Base-by-base conservation (phyloP, 1,139 yeast genomes). In the Pichia sp. region DNA sequence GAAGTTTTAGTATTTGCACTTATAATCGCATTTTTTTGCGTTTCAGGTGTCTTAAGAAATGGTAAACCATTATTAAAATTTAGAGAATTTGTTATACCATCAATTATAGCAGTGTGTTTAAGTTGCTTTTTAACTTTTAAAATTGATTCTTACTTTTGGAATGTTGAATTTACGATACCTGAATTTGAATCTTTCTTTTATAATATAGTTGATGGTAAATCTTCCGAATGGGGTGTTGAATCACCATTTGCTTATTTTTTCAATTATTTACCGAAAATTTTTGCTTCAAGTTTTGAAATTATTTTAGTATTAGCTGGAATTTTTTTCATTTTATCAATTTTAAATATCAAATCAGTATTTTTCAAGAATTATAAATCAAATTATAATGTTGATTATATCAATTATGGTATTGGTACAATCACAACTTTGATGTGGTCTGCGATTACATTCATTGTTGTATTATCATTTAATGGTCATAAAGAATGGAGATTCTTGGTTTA, bases 401-500 rank as follows among this genome's bases (percentile, higher is more conserved):
- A 67, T 47, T 75, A 70, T 52, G 61, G 67, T 25, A 59, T 66
- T 19, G 68, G 66, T 13, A 60, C 71, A 2, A 59, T 77, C 47
- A 72, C 71, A 29, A 62, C 75, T 5, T 59, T 75, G 14, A 70
- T 76, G 0, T 59, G 74, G 10, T 72, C 89, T 0, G 70, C 86
- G 0, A 41, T 82, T 3, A 50, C 80, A 13, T 91, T 73, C 64
- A 75, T 89, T 33, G 60, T 73, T 3, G 65, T 79, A 3, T 77
- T 90, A 77, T 90, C 97, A 0, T 67, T 84, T 52, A 95, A 87
- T 66, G 93, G 95, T 1, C 98, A 91, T 62, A 93, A 91, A 67
- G 98, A 93, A 71, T 89, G 96, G 96, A 77, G 98, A 60, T 93
- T 91, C 61, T 81, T 93, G 49, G 71, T 85, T 18, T 93, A 91